Conservation (phyloP, 495 filamentous ascomycete species). For the Neurospora sp. region DNA sequence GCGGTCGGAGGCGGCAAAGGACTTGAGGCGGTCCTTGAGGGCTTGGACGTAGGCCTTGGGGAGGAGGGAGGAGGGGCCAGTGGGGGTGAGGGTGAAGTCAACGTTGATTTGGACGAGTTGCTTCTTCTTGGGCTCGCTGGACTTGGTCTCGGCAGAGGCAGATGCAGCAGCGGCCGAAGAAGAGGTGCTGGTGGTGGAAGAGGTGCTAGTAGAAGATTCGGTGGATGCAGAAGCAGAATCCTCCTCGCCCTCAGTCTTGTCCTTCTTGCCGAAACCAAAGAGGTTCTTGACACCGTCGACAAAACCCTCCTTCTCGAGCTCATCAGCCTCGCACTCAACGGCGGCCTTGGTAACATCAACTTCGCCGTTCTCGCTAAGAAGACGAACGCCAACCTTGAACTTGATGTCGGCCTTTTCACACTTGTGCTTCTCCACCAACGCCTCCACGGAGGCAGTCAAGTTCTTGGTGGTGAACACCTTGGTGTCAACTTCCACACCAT, state of each 20-base stretch:
- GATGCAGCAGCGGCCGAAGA: conserved; percentile 34
- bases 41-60: conserved; percentile 49
- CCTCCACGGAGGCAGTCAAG: conserved; percentile 67
- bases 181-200: conserved; percentile 33
- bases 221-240: conserved; percentile 23
- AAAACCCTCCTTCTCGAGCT: conserved; percentile 60
- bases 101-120: conserved; percentile 62
- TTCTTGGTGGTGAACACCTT: conserved; percentile 61
- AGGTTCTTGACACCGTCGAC: conserved; percentile 91
- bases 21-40: conserved; percentile 61
- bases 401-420: conserved; percentile 69
- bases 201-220: conserved; percentile 24
- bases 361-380: conserved; percentile 66
- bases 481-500: conserved; percentile 38
- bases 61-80: conserved; percentile 50
- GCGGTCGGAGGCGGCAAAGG: conserved; percentile 76
- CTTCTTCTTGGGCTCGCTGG: conserved; percentile 44
- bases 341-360: conserved; percentile 66
- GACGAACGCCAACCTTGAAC: conserved; percentile 64
- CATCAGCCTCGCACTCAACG: conserved; percentile 74
- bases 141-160: conserved; percentile 30
- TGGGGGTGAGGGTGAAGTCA: conserved; percentile 47
- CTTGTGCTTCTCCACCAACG: conserved; percentile 63
- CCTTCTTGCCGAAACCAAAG: conserved; percentile 83
- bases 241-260: conserved; percentile 53